phyloP scores from a whole-genome alignment of 2,329 filamentous ascomycete genomes.

The Colletotrichum brevisporum region DNA sequence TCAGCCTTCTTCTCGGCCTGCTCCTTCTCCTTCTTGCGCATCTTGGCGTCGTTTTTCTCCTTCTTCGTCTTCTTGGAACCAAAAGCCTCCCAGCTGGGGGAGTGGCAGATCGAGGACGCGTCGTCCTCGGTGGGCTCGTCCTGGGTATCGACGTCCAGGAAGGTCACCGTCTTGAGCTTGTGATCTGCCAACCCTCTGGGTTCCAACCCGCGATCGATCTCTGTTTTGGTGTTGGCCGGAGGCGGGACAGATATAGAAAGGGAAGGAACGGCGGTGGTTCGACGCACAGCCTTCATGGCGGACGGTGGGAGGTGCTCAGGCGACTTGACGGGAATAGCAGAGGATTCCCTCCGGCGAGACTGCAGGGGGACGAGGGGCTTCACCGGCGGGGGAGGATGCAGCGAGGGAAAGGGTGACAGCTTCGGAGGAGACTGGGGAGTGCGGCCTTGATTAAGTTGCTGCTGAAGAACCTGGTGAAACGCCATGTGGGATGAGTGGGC shows the following conservation, averaged over 20 bases:
- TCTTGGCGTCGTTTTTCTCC: slow-evolving; percentile 60
- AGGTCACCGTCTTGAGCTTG: slow-evolving; percentile 57
- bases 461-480: slow-evolving; percentile 37
- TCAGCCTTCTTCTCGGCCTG: slow-evolving; percentile 49
- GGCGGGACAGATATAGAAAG: slow-evolving; percentile 52
- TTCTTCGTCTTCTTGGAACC: slow-evolving; percentile 67
- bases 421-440: slow-evolving; percentile 22
- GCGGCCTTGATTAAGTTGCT: slow-evolving; percentile 30
- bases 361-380: slow-evolving; percentile 36
- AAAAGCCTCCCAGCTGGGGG: slow-evolving; percentile 73
- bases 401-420: slow-evolving; percentile 32
- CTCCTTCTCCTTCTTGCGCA: slow-evolving; percentile 59
- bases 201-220: slow-evolving; percentile 38
- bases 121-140: slow-evolving; percentile 56
- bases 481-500: slow-evolving; percentile 36
- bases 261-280: slow-evolving; percentile 43
- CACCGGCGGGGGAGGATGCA: slow-evolving; percentile 23
- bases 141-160: slow-evolving; percentile 51
- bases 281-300: slow-evolving; percentile 36
- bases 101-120: slow-evolving; percentile 69
- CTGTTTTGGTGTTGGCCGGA: slow-evolving; percentile 19
- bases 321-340: slow-evolving; percentile 12
- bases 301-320: slow-evolving; percentile 28
- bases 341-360: slow-evolving; percentile 37
- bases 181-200: slow-evolving; percentile 43